Evolutionary conservation across 2,329 filamentous ascomycete species (phyloP).

Genomic region (Pseudocercospora cruenta): DNA sequence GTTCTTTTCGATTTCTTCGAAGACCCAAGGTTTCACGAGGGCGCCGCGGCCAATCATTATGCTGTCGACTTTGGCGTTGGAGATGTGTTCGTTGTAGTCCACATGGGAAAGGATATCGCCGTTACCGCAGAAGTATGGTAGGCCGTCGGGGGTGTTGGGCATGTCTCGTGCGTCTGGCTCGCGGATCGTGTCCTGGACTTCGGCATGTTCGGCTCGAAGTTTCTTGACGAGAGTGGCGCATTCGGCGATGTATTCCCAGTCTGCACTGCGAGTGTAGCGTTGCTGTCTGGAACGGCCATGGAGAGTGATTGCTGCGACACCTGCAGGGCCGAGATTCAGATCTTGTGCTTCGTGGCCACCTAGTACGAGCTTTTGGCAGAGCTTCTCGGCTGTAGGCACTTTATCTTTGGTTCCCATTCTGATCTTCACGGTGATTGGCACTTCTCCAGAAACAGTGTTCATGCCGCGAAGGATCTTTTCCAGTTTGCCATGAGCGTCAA

Average conservation of each 20-base stretch:
- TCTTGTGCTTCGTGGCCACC: conserved; percentile 74
- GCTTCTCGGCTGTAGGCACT: conserved; percentile 75
- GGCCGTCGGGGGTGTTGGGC: conserved; percentile 59
- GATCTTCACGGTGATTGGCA: conserved; percentile 93
- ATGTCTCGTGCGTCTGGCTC: conserved; percentile 77
- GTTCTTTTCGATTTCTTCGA: conserved; percentile 88
- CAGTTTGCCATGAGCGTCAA: conserved; percentile 85
- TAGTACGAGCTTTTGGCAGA: conserved; percentile 81
- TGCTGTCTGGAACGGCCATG: conserved; percentile 94
- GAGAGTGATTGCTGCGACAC: conserved; percentile 91
- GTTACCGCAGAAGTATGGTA: conserved; percentile 84
- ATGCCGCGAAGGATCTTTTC: conserved; percentile 96
- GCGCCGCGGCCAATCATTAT: conserved; percentile 97
- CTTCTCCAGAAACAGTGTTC: conserved; percentile 87
- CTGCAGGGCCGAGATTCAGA: conserved; percentile 69
- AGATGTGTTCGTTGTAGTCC: conserved; percentile 80
- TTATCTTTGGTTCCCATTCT: conserved; percentile 85
- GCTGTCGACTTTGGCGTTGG: conserved; percentile 80
- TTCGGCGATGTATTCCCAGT: conserved; percentile 93
- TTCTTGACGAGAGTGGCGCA: conserved; percentile 82
- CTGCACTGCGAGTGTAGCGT: conserved; percentile 86
- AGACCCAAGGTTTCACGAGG: conserved; percentile 96
- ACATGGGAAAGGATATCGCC: conserved; percentile 93
- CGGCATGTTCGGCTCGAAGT: conserved; percentile 71
- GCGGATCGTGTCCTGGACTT: conserved; percentile 71